Percentiles rank a stretch among this genome's conserved stretches.
phyloP scores from a whole-genome alignment of 257 asterid genomes.

The Mentha longifolia region DNA sequence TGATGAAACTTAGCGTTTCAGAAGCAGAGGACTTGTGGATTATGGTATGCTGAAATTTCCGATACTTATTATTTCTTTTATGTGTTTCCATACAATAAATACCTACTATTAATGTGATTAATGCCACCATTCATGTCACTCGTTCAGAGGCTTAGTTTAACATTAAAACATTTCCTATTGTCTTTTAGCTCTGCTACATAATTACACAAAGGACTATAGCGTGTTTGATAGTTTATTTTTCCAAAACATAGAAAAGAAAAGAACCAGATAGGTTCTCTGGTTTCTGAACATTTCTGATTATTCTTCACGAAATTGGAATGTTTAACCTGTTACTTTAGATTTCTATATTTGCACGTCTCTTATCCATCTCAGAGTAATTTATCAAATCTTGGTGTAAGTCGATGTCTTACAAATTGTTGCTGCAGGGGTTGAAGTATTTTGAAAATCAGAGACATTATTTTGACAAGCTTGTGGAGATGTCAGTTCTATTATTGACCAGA shows the following conservation, averaged over 20 bases:
- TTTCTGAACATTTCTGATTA: background rate
- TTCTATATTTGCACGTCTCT: background rate
- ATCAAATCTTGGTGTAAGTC: conserved; percentile 5
- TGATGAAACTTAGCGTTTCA: conserved; percentile 54
- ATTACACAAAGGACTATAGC: background rate
- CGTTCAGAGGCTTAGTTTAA: conserved; percentile 7
- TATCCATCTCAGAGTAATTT: conserved; percentile 10
- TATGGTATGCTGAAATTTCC: conserved; percentile 64
- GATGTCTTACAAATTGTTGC: conserved; percentile 14
- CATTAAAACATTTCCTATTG: conserved; percentile 14
- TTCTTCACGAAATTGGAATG: background rate
- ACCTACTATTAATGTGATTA: background rate
- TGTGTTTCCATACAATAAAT: background rate
- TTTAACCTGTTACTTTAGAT: background rate
- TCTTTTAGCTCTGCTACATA: conserved; percentile 13
- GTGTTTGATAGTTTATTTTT: background rate
- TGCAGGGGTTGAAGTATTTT: conserved; percentile 84
- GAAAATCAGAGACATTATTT: conserved; percentile 61
- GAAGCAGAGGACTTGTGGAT: conserved; percentile 82
- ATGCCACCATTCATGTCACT: background rate
- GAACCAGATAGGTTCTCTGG: background rate
- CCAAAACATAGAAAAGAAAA: background rate
- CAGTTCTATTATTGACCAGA: conserved; percentile 55
- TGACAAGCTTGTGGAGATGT: conserved; percentile 75
- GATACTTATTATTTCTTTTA: conserved; percentile 11